Percentiles rank a stretch among this genome's conserved stretches.
Evolutionary conservation across 176 grass and related monocot genomes (phyloP).

Genomic region (Avena sativa): DNA sequence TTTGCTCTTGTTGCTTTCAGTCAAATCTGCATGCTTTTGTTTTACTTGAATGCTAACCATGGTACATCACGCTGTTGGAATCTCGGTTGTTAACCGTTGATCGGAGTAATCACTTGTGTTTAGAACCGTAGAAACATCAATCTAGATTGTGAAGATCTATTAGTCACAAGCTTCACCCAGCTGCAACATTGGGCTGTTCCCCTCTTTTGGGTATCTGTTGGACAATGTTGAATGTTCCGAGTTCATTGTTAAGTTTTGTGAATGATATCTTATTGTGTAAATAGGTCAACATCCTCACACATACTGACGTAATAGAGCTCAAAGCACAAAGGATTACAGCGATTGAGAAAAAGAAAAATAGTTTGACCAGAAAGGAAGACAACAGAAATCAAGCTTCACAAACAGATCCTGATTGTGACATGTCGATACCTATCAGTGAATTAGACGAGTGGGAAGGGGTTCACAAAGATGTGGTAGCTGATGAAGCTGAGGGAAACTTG

Average conservation of each 20-base stretch:
- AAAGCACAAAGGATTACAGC: conserved; percentile 8
- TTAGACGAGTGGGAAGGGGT: conserved; percentile 1
- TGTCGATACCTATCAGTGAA: conserved; percentile 15
- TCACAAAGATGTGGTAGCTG: conserved; percentile 1
- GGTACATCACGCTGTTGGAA: not conserved
- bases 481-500: conserved; percentile 8
- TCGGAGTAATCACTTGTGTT: not conserved
- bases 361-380: not conserved
- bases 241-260: not conserved
- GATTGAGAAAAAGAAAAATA: conserved; percentile 55
- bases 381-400: not conserved
- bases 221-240: not conserved
- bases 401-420: not conserved
- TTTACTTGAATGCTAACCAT: not conserved
- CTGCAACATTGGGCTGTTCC: not conserved
- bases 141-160: not conserved
- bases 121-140: not conserved
- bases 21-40: not conserved
- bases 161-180: not conserved
- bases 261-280: conserved; percentile 15
- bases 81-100: not conserved
- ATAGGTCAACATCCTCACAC: conserved; percentile 88
- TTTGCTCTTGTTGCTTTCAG: conserved; percentile 2
- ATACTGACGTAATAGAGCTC: conserved; percentile 76
- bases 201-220: not conserved